Evolutionary conservation across 805 yeast genomes (phyloP).

Genomic region (Cyberlindnera japonica): DNA sequence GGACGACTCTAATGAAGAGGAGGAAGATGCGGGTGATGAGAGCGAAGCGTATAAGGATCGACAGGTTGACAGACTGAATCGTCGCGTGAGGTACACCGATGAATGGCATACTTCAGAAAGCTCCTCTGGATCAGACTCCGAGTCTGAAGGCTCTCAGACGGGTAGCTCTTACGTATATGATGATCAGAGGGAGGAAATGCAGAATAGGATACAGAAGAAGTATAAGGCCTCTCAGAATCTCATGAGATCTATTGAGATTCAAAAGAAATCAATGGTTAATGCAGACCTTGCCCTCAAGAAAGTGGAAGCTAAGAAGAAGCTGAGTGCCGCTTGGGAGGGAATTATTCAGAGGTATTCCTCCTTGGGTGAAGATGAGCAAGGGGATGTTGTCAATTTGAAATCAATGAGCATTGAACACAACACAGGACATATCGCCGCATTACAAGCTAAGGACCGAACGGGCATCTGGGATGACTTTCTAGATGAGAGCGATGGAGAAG

Average conservation of each 20-base stretch:
- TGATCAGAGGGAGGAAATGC: constrained; percentile 8
- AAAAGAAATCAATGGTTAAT: constrained; percentile 3
- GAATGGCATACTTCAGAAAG: background rate
- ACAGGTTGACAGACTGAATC: constrained; percentile 5
- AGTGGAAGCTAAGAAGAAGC: constrained; percentile 22
- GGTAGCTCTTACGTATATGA: background rate
- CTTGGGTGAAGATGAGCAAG: constrained; percentile 29
- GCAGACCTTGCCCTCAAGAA: constrained; percentile 9
- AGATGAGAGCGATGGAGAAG: constrained; percentile 11
- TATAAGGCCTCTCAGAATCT: constrained; percentile 1
- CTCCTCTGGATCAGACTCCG: background rate
- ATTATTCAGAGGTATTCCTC: constrained; percentile 32
- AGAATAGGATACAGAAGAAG: constrained; percentile 6
- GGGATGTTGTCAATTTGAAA: constrained; percentile 32
- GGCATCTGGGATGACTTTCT: constrained; percentile 22
- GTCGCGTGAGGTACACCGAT: constrained; percentile 3
- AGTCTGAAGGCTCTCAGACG: background rate
- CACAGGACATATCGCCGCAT: constrained; percentile 21
- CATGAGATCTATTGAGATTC: constrained; percentile 10
- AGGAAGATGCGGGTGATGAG: constrained; percentile 1
- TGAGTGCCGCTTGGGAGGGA: constrained; percentile 30
- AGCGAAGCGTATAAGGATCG: too few species aligned
- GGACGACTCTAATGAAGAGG: background rate
- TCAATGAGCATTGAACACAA: constrained; percentile 21
- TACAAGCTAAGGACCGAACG: constrained; percentile 7